These are phyloP conservation scores for Tuber umbilicatum DNA, from an alignment of 495 filamentous ascomycete species.

Conservation along the genomic window DNA sequence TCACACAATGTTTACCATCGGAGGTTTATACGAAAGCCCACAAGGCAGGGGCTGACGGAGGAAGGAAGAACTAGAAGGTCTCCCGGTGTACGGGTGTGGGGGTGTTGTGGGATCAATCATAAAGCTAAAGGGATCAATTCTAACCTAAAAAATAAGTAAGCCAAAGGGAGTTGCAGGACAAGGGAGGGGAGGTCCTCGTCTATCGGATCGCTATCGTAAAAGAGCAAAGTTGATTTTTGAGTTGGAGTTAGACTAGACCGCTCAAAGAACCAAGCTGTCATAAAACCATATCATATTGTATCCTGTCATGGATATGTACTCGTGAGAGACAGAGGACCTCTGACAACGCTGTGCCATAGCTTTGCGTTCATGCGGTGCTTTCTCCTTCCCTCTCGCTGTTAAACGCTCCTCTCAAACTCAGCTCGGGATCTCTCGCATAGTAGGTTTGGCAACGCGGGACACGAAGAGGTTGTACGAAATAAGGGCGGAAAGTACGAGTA, in stretches of 20 bases:
- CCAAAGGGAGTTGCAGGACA: not conserved
- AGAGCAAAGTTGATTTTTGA: not conserved
- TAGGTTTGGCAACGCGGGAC: not conserved
- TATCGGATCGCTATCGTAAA: not conserved
- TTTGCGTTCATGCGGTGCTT: not conserved
- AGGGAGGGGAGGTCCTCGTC: not conserved
- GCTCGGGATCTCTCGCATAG: not conserved
- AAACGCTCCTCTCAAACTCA: not conserved
- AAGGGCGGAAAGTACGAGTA: not conserved
- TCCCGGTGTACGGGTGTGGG: not conserved
- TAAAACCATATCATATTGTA: not conserved
- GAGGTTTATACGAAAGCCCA: not conserved
- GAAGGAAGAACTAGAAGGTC: not conserved
- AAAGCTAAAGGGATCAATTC: not conserved
- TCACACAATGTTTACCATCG: not conserved
- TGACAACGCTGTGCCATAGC: not conserved
- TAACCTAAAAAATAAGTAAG: not conserved
- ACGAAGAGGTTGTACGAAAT: not conserved
- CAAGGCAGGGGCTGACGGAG: not conserved
- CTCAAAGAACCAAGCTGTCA: conserved; percentile 6
- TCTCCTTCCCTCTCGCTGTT: not conserved
- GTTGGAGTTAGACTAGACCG: conserved; percentile 2
- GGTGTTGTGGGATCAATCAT: not conserved
- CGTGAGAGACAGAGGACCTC: not conserved
- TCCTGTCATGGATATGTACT: not conserved